Evolutionary conservation across 805 yeast species (phyloP).

Genomic region (Metschnikowia amazonensis): DNA sequence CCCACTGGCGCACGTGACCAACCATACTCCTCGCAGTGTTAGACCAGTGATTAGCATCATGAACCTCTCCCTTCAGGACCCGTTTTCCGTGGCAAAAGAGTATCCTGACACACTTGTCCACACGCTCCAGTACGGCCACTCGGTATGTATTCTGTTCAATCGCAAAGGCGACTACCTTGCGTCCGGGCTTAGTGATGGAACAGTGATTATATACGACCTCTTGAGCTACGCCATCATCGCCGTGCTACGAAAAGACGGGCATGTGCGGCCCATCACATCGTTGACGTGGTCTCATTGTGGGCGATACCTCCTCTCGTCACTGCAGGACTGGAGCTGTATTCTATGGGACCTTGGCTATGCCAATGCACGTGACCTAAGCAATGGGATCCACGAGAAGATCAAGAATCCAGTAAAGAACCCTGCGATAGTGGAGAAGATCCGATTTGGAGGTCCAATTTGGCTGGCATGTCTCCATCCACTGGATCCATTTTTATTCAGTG

Average conservation of each 20-base stretch:
- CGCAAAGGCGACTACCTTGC: constrained; percentile 67
- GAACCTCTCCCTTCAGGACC: constrained; percentile 84
- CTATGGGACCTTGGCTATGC: constrained; percentile 66
- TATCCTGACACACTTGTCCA: constrained; percentile 81
- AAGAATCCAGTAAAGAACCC: constrained; percentile 9
- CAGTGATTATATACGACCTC: constrained; percentile 25
- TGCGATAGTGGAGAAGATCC: constrained; percentile 40
- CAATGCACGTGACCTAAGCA: constrained; percentile 12
- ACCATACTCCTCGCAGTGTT: too few species aligned
- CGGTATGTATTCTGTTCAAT: constrained; percentile 65
- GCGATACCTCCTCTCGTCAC: constrained; percentile 59
- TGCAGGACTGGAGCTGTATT: constrained; percentile 79
- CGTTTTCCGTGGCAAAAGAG: constrained; percentile 86
- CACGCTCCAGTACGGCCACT: constrained; percentile 62
- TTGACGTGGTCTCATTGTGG: constrained; percentile 74
- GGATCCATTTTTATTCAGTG: constrained; percentile 48
- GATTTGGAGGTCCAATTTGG: constrained; percentile 75
- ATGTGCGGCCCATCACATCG: constrained; percentile 69
- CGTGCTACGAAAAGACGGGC: constrained; percentile 50
- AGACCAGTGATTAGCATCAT: too few species aligned
- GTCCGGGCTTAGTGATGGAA: constrained; percentile 17
- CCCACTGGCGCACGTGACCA: too few species aligned
- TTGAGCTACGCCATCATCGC: constrained; percentile 58
- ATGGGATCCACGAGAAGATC: neutral
- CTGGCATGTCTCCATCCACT: constrained; percentile 54